Base-by-base conservation (phyloP, 768 basidiomycete species). In the Suillus bovinus region DNA sequence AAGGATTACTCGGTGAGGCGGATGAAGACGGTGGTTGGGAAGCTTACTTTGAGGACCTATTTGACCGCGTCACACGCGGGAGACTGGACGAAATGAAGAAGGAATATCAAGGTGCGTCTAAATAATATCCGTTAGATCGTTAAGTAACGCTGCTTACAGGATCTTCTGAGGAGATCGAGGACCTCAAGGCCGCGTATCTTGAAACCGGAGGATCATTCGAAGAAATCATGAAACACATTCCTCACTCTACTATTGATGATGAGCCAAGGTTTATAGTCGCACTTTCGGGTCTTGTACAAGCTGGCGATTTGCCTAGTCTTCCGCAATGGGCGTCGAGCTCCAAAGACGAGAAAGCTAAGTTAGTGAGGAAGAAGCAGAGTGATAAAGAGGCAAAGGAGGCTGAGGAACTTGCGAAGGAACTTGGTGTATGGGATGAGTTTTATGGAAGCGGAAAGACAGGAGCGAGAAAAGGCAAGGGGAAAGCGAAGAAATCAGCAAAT, bases 401-500 rank as follows among this genome's bases (percentile, higher is more conserved):
- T 4, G 95, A 93, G 74, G 80, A 84, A 22, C 77, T 89, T 46
- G 95, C 95, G 6, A 92, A 87, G 67, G 92, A 93, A 65, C 76
- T 98, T 17, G 95, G 94, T 3, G 91, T 97, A 11, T 96, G 94
- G 93, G 94, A 97, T 61, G 93, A 94, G 67, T 94, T 94, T 68
- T 94, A 91, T 70, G 92, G 90, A 5, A 86, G 80, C 64, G 92
- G 90, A 4, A 91, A 89, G 75, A 73, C 81, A 2, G 84, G 85
- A 8, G 78, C 84, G 39, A 81, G 85, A 65, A 86, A 84, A 74
- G 75, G 76, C 16, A 85, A 84, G 49, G 79, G 77, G 13, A 87
- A 86, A 67, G 79, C 75, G 1, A 87, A 83, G 64, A 66, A 59
- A 64, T 22, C 58, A 22, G 42, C 59, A 29, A 67, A 64, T 31